Conservation (phyloP, 148 eudicot species). For the Fagopyrum esculentum region DNA sequence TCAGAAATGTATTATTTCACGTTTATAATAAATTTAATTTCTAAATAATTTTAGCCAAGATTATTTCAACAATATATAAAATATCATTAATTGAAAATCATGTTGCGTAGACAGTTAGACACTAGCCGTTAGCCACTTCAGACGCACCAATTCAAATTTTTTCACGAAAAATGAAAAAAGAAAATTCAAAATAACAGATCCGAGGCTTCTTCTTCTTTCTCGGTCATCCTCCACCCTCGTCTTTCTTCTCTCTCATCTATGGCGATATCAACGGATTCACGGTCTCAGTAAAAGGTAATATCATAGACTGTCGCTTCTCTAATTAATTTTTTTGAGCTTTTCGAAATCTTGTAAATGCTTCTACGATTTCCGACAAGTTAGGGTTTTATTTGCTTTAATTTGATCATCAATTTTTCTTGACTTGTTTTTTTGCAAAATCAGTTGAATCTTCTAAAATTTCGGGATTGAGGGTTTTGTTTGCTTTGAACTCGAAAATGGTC, state of each 20-base stretch:
- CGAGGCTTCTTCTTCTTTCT: conserved; percentile 12
- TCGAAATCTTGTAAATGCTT: not conserved
- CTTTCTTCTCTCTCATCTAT: conserved; percentile 16
- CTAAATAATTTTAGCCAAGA: too few species aligned
- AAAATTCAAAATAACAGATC: conserved; percentile 3
- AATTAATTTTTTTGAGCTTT: not conserved
- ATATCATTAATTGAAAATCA: too few species aligned
- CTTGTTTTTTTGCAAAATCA: not conserved
- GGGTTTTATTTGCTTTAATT: not conserved
- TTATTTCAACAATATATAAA: too few species aligned
- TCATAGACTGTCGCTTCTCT: not conserved
- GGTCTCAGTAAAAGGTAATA: conserved; percentile 36
- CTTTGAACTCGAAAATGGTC: not conserved
- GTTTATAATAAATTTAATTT: too few species aligned
- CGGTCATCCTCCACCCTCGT: not conserved
- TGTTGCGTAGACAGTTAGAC: not conserved
- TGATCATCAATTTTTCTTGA: not conserved
- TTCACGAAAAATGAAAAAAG: not conserved
- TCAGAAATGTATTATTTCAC: too few species aligned
- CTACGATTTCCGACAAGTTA: not conserved
- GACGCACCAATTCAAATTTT: conserved; percentile 21
- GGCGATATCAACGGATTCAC: conserved; percentile 46
- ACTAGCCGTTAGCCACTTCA: conserved; percentile 3
- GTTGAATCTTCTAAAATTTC: not conserved
- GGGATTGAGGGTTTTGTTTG: not conserved